Evolutionary conservation across 345 rosid genomes (phyloP), one percentile per base, ranked within the genome.

Genomic region (Sisymbrium irio): DNA sequence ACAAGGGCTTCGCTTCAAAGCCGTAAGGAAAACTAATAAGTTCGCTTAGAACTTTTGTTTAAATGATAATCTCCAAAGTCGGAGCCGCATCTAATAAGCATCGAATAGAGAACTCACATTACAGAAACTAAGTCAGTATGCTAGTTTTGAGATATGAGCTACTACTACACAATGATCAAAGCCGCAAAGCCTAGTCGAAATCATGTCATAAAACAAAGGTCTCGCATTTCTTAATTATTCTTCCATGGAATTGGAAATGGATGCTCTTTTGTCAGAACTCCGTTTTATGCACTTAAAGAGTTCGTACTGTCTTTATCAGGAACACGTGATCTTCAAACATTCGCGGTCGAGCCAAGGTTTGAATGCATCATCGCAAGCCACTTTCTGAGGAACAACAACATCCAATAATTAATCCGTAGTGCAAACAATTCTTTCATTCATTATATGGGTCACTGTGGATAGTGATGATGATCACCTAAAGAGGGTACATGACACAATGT

Each of bases 311-410:
- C 33, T 40, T 27, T 19, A 5, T 68, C 58, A 17, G 32, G 18
- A 11, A 53, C 62, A 61, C 42, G 14, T 78, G 28, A 56, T 72
- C 62, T 70, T 62, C 81, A 85, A 68, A 78, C 85, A 84, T 55
- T 69, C 70, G 2, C 49, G 30, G 45, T 83, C 88, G 69, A 62
- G 33, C 97, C 94, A 88, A 11, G 92, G 93, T 73, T 55, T 62
- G 58, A 90, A 88, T 32, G 67, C 65, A 75, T 77, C 93, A 56
- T 80, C 81, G 65, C 62, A 81, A 7, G 71, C 46, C 51, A 79
- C 25, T 65, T 83, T 79, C 96, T 88, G 90, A 53, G 35, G 47
- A 62, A 44, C 47, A 25, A 53, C 32, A 28, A 57, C 44, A 75
- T 66, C 53, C 49, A 35, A 5, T 6, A 6, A 22, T 55, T 15